Percentiles rank a stretch among this genome's conserved stretches.
Evolutionary conservation across 495 filamentous ascomycete genomes (phyloP).

Genomic region (Neurospora sp.): DNA sequence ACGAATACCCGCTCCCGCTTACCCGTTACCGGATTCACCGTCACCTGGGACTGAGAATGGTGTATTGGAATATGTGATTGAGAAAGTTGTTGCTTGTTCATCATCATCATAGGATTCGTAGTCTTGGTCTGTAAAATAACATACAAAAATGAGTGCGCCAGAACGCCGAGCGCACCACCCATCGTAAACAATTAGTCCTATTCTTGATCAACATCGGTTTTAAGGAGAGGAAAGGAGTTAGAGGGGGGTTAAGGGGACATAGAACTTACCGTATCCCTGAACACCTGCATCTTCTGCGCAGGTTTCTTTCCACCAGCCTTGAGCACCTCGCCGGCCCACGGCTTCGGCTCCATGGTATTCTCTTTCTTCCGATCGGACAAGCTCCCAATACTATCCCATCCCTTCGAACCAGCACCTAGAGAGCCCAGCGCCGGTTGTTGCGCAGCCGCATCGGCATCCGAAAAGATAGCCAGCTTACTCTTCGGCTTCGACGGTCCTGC

Average conservation of each 20-base stretch:
- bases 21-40: constrained; percentile 66
- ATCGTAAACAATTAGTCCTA: constrained; percentile 73
- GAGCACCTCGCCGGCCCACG: constrained; percentile 87
- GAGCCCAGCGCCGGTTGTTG: constrained; percentile 38
- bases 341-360: constrained; percentile 75
- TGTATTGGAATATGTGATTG: constrained; percentile 41
- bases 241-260: constrained; percentile 11
- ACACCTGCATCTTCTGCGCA: constrained; percentile 76
- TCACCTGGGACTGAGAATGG: constrained; percentile 54
- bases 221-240: constrained; percentile 14
- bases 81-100: constrained; percentile 26
- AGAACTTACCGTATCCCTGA: constrained; percentile 87
- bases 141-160: constrained; percentile 42
- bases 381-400: constrained; percentile 88
- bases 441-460: constrained; percentile 53
- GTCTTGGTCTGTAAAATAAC: constrained; percentile 39
- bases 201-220: constrained; percentile 74
- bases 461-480: constrained; percentile 73
- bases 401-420: constrained; percentile 45
- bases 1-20: constrained; percentile 78
- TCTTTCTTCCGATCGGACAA: constrained; percentile 86
- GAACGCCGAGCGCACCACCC: constrained; percentile 36
- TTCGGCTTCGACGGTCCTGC: constrained; percentile 57
- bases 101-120: neutral
- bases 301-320: constrained; percentile 74